These are phyloP conservation scores for Saccharomycopsis fermentans DNA, from an alignment of 805 yeast genomes.

Conservation along the genomic window DNA sequence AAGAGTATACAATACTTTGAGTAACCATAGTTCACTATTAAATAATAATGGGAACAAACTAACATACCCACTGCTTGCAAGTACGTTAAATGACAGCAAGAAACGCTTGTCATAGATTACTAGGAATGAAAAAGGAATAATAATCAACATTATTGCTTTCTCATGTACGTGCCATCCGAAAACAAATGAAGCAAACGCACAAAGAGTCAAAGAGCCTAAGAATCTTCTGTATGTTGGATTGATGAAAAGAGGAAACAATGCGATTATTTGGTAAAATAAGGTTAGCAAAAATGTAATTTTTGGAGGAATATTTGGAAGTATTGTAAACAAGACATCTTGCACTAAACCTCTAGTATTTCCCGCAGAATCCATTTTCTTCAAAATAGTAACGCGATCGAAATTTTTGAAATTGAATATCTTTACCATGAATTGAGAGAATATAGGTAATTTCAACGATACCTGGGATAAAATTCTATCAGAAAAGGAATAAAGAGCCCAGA, in stretches of 20 bases:
- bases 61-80: conserved; percentile 73
- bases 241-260: conserved; percentile 58
- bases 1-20: conserved; percentile 67
- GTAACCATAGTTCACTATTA: conserved; percentile 68
- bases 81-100: conserved; percentile 57
- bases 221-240: conserved; percentile 73
- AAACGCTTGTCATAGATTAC: conserved; percentile 63
- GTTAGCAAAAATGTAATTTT: conserved; percentile 68
- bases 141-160: conserved; percentile 84
- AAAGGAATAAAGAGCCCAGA: conserved; percentile 92
- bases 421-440: conserved; percentile 33
- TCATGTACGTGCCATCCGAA: conserved; percentile 99
- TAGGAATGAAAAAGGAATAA: conserved; percentile 78
- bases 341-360: conserved; percentile 58
- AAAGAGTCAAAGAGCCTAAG: conserved; percentile 72
- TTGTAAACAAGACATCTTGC: conserved; percentile 76
- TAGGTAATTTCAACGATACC: conserved; percentile 27
- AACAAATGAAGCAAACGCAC: conserved; percentile 83
- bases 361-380: not conserved
- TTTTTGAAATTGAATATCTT: conserved; percentile 20
- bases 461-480: conserved; percentile 56
- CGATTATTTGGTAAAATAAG: conserved; percentile 71
- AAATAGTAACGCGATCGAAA: conserved; percentile 4
- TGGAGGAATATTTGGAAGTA: conserved; percentile 76
- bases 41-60: conserved; percentile 81